Conservation (phyloP, 2,329 filamentous ascomycete genomes). For the Didymellaceae sp. region DNA sequence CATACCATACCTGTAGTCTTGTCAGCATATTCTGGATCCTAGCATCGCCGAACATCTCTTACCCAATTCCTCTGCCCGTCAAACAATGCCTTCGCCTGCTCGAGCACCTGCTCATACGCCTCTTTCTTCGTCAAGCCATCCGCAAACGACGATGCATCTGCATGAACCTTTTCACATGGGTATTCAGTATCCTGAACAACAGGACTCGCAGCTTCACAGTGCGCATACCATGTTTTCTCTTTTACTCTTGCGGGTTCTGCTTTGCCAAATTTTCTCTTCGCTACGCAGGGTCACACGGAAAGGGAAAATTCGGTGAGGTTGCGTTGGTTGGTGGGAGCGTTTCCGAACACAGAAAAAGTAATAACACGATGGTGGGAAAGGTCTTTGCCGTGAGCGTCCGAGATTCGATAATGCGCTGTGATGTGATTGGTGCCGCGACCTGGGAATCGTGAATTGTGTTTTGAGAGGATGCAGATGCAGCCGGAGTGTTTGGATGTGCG, state of each 20-base stretch:
- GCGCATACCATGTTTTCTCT: slow-evolving; percentile 18
- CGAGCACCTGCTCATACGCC: slow-evolving; percentile 75
- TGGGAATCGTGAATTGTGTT: neutral
- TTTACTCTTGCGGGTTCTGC: neutral
- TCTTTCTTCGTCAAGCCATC: slow-evolving; percentile 71
- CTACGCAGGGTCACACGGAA: no score
- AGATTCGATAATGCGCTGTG: neutral
- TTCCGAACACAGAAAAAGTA: slow-evolving; percentile 15
- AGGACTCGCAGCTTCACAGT: slow-evolving; percentile 21
- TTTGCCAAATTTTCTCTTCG: slow-evolving; percentile 2
- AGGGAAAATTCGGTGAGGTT: slow-evolving; percentile 3
- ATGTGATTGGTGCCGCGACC: slow-evolving; percentile 8
- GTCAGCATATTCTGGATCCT: neutral
- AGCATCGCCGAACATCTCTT: slow-evolving; percentile 4
- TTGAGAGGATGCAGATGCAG: neutral
- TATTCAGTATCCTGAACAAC: slow-evolving; percentile 19
- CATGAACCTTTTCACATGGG: slow-evolving; percentile 67
- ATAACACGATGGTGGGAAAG: slow-evolving; percentile 6
- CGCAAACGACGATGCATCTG: slow-evolving; percentile 77
- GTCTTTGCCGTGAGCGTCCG: slow-evolving; percentile 13
- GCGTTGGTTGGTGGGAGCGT: neutral
- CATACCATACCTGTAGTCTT: slow-evolving; percentile 13
- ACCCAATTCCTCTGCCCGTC: slow-evolving; percentile 82
- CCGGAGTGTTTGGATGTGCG: slow-evolving; percentile 7
- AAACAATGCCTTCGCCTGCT: slow-evolving; percentile 73